phyloP scores from a whole-genome alignment of 148 eudicot species.

The Chenopodium album region DNA sequence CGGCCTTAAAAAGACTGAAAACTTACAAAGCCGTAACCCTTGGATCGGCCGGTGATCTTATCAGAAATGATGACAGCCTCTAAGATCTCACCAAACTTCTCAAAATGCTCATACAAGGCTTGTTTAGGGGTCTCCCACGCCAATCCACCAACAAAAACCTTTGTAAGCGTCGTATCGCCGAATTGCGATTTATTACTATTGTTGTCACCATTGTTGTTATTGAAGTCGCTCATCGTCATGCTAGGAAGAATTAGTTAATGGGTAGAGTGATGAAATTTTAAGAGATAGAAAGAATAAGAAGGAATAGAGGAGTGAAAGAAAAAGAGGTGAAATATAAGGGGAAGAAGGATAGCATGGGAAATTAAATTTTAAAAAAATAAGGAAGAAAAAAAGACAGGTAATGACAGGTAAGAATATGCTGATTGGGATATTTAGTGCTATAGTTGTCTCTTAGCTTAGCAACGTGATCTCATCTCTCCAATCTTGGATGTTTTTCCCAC shows the following conservation, averaged over 20 bases:
- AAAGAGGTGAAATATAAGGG: background rate
- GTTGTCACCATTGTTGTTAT: slow-evolving; percentile 23
- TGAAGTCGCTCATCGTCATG: slow-evolving; percentile 43
- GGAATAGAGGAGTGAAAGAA: background rate
- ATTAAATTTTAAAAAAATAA: background rate
- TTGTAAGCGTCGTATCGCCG: slow-evolving; percentile 78
- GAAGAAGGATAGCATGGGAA: background rate
- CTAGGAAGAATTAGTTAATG: background rate
- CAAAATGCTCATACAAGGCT: slow-evolving; percentile 64
- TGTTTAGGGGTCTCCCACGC: slow-evolving; percentile 94
- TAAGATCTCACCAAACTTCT: slow-evolving; percentile 71
- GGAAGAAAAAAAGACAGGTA: slow-evolving; percentile 14
- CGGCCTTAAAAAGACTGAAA: background rate
- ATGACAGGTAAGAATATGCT: slow-evolving; percentile 37
- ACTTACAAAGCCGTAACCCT: slow-evolving; percentile 95
- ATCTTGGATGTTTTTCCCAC: background rate
- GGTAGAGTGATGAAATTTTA: background rate
- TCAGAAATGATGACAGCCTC: slow-evolving; percentile 91
- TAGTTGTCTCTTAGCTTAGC: slow-evolving; percentile 6
- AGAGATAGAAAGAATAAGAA: background rate
- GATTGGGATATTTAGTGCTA: slow-evolving; percentile 1
- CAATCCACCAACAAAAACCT: slow-evolving; percentile 89
- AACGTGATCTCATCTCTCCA: slow-evolving; percentile 16
- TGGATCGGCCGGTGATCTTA: slow-evolving; percentile 86
- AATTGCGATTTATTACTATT: slow-evolving; percentile 30